Base-by-base conservation (phyloP, 2,329 filamentous ascomycete species). In the Cladosporium sphaerospermum region DNA sequence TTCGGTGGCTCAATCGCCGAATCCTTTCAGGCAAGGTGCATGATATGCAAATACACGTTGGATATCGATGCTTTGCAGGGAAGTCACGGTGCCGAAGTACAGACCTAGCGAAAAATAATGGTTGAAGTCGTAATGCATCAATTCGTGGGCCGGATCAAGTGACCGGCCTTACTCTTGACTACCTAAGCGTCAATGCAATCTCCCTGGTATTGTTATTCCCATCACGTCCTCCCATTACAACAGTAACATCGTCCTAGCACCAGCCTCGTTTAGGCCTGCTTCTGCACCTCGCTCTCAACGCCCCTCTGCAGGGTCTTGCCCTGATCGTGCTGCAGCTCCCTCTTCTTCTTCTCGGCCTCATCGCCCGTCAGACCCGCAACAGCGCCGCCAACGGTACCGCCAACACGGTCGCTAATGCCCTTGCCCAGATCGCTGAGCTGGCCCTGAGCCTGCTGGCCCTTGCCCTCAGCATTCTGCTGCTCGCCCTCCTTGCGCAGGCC, bases 261-360 rank as follows among this genome's bases (percentile, higher is more conserved):
- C 9, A 33, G 42, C 41, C 33, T 45, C 43, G 1, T 2, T 28
- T 7, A 28, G 23, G 57, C 80, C 76, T 88, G 76, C 80, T 89
- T 91, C 71, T 86, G 74, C 53, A 95, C 78, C 65, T 95, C 89
- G 36, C 79, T 74, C 79, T 96, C 90, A 1, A 85, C 90, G 46
- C 89, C 87, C 16, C 89, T 81, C 78, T 95, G 87, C 65, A 82
- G 78, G 16, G 86, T 88, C 83, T 93, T 96, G 59, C 90, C 91
- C 59, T 81, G 73, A 63, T 93, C 89, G 65, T 93, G 89, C 71
- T 86, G 75, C 61, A 77, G 69, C 68, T 87, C 76, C 65, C 83
- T 86, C 67, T 82, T 80, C 45, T 75, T 69, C 75, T 91, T 78
- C 55, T 82, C 81, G 28, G 75, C 70, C 45, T 76, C 74, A 67